These are phyloP conservation scores for Dillenia suffruticosa DNA, from an alignment of 164 flowering plant genomes.

Conservation along the genomic window DNA sequence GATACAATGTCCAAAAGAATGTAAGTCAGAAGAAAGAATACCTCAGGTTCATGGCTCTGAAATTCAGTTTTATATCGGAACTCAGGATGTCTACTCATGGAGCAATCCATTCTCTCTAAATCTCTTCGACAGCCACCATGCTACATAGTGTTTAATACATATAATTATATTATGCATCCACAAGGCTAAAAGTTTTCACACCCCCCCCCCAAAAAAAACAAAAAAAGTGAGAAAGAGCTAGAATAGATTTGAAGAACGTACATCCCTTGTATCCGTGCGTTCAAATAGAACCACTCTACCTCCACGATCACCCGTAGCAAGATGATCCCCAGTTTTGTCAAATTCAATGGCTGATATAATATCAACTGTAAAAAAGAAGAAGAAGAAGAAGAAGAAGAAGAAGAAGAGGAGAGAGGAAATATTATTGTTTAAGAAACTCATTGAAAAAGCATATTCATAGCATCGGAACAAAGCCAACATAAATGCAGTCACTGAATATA, in stretches of 20 bases:
- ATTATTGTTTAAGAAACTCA: neutral
- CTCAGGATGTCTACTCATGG: constrained; percentile 63
- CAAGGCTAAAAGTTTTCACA: neutral
- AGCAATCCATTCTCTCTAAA: constrained; percentile 56
- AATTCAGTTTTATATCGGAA: constrained; percentile 87
- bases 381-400: too few species aligned
- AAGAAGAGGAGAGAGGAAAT: neutral
- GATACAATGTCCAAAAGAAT: neutral
- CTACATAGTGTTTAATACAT: constrained; percentile 20
- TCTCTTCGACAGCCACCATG: constrained; percentile 52
- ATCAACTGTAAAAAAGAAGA: constrained; percentile 30
- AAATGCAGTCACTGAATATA: too few species aligned
- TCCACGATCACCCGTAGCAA: constrained; percentile 76
- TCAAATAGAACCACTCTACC: constrained; percentile 70
- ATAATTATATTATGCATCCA: neutral
- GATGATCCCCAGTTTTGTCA: constrained; percentile 57
- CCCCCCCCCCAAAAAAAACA: neutral
- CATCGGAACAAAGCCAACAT: too few species aligned
- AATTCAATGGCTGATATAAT: constrained; percentile 68
- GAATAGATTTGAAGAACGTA: constrained; percentile 14
- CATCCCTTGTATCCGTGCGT: constrained; percentile 48
- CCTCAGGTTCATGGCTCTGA: constrained; percentile 96
- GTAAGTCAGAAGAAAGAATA: constrained; percentile 10
- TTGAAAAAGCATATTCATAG: too few species aligned
- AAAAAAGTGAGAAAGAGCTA: neutral